phyloP scores from a whole-genome alignment of 164 flowering plant genomes.

The Vitis cinerea region DNA sequence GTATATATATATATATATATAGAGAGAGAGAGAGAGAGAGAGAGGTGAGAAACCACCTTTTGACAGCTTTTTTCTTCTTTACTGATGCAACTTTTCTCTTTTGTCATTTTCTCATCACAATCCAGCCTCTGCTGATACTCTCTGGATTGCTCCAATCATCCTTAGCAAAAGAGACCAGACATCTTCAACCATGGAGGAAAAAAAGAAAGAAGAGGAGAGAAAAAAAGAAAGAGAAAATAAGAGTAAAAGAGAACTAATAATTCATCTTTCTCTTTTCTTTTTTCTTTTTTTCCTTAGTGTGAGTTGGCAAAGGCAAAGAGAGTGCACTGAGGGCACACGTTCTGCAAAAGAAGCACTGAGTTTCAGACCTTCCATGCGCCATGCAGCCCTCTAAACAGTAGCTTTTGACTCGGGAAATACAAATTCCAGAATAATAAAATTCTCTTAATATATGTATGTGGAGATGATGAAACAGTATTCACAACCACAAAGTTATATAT shows the following conservation, averaged over 20 bases:
- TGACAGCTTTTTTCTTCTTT: background rate
- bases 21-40: conserved; percentile 2
- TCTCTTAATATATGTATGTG: background rate
- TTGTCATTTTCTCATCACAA: background rate
- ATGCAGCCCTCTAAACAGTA: conserved; percentile 4
- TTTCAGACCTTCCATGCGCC: conserved; percentile 6
- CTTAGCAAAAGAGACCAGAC: background rate
- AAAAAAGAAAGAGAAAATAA: too few relatives aligned
- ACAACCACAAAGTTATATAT: background rate
- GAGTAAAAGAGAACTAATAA: too few relatives aligned
- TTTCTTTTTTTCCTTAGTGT: background rate
- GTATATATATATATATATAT: too few relatives aligned
- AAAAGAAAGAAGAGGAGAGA: background rate
- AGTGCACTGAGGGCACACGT: background rate
- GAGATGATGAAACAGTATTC: background rate
- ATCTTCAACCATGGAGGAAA: background rate
- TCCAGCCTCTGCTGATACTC: background rate
- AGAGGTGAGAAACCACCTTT: background rate
- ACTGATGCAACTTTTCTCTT: background rate
- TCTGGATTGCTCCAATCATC: conserved; percentile 5
- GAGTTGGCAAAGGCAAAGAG: background rate
- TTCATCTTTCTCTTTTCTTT: too few relatives aligned
- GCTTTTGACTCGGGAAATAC: background rate
- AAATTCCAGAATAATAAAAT: background rate
- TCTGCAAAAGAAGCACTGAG: conserved; percentile 11